Base-by-base conservation (phyloP, 345 rosid genomes). In the Hibiscus tridactylites region DNA sequence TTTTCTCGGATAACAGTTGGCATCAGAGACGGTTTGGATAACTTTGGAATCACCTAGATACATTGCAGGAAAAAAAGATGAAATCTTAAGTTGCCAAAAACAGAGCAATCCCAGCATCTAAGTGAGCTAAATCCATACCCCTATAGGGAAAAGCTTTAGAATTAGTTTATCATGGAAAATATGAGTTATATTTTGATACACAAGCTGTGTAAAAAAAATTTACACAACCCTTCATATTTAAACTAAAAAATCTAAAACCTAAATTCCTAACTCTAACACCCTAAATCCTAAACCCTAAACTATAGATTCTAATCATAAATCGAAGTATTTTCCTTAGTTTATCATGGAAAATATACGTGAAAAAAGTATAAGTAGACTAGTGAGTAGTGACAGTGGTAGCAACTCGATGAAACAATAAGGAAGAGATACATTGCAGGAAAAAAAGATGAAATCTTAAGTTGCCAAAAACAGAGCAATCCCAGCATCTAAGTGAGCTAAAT, bases 401-500 rank as follows among this genome's bases (percentile, higher is more conserved):
- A 68, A 49, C 17, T 67, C 71, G 16, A 67, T 49, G 39, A 68
- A 50, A 9, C 28, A 68, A 5, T 4, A 13, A 4, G 42, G 12
- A 67, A 49, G 71, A 28, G 24, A 49, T 28, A 9, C n/a, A n/a
- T n/a, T n/a, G n/a, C 33, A 54, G 50, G 46, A 35, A 54, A 53
- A 53, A 35, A 9, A 35, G 44, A 69, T n/a, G 17, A 69, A 35
- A 17, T 19, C 15, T 19, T 33, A 69, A 10, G 33, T 35, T n/a
- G 19, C 47, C n/a, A 15, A 26, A 59, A 59, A 11, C 16, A 26
- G 50, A 52, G 37, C 31, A 17, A 29, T 17, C 33, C 31, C 12
- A 54, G 56, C 19, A 56, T 56, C 73, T 19, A 10, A 54, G 29
- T 9, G n/a, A 69, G 19, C 73, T 24, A 70, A 70, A 54, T 56